Conservation (phyloP, 148 eudicot species). For the Mesembryanthemum crystallinum region DNA sequence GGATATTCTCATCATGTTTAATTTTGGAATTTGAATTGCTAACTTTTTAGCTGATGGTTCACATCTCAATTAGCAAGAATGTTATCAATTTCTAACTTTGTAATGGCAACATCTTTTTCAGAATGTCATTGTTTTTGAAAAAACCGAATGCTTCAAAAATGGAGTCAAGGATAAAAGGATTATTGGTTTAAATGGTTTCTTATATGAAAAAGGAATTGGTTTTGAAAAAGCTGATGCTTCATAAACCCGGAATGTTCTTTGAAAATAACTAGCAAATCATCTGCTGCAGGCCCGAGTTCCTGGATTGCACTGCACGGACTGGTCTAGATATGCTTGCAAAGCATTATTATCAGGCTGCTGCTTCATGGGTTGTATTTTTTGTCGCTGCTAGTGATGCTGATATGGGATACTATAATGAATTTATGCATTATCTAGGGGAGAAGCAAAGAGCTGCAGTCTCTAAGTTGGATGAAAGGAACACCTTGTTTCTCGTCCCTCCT, state of each 20-base stretch:
- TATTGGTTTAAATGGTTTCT: neutral
- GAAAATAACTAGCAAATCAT: slow-evolving; percentile 5
- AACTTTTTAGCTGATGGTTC: no score
- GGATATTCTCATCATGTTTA: no score
- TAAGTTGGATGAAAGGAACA: slow-evolving; percentile 64
- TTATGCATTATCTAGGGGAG: slow-evolving; percentile 73
- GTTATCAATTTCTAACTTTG: no score
- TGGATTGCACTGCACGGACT: slow-evolving; percentile 89
- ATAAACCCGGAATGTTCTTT: neutral
- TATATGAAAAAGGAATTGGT: no score
- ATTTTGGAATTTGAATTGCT: no score
- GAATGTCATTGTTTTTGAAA: no score
- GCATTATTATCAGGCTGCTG: slow-evolving; percentile 77
- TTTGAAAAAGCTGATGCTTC: no score
- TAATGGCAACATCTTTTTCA: no score
- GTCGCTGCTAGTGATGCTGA: slow-evolving; percentile 76
- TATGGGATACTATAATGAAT: slow-evolving; percentile 72
- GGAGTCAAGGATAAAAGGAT: neutral
- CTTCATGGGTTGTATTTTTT: slow-evolving; percentile 78
- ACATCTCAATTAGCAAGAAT: no score
- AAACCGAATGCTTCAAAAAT: no score
- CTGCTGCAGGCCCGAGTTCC: slow-evolving; percentile 63
- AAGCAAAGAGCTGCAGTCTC: slow-evolving; percentile 85
- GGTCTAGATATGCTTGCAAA: slow-evolving; percentile 84
- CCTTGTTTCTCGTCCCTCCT: slow-evolving; percentile 85